Percentiles rank a stretch among this genome's conserved stretches.
phyloP scores from a whole-genome alignment of 1,284 basidiomycete species.

The Inonotus hispidus region DNA sequence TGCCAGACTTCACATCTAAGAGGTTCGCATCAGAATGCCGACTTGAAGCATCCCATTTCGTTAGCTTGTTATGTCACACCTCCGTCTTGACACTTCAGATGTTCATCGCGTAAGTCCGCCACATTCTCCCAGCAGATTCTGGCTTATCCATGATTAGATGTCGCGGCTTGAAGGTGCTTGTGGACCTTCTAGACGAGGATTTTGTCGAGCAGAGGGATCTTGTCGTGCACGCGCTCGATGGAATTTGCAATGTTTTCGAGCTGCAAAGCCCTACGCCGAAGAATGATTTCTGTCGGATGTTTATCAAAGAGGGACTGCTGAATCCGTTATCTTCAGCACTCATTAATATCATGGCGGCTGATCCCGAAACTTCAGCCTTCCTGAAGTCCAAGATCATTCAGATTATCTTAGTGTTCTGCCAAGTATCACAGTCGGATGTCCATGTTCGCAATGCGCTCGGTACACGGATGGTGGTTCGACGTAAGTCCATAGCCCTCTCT shows the following conservation, averaged over 20 bases:
- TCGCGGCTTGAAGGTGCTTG: constrained; percentile 88
- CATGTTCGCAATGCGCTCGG: constrained; percentile 90
- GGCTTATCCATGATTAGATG: constrained; percentile 47
- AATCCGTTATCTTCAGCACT: constrained; percentile 90
- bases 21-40: constrained; percentile 91
- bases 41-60: constrained; percentile 92
- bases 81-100: constrained; percentile 93
- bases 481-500: constrained; percentile 43
- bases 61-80: constrained; percentile 87
- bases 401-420: constrained; percentile 89
- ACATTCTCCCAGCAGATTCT: constrained; percentile 1
- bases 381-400: constrained; percentile 88
- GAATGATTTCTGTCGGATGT: constrained; percentile 98
- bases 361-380: constrained; percentile 60
- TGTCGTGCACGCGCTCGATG: constrained; percentile 91
- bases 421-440: constrained; percentile 90
- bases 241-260: constrained; percentile 93
- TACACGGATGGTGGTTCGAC: constrained; percentile 81
- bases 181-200: constrained; percentile 95
- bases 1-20: constrained; percentile 83
- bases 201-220: constrained; percentile 86
- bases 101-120: constrained; percentile 82
- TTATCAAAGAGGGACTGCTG: constrained; percentile 90
- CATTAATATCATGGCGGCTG: constrained; percentile 79
- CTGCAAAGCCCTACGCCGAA: constrained; percentile 92